Evolutionary conservation across 108 stramenopile species (phyloP).

Genomic region (Cyclotella distinguenda): DNA sequence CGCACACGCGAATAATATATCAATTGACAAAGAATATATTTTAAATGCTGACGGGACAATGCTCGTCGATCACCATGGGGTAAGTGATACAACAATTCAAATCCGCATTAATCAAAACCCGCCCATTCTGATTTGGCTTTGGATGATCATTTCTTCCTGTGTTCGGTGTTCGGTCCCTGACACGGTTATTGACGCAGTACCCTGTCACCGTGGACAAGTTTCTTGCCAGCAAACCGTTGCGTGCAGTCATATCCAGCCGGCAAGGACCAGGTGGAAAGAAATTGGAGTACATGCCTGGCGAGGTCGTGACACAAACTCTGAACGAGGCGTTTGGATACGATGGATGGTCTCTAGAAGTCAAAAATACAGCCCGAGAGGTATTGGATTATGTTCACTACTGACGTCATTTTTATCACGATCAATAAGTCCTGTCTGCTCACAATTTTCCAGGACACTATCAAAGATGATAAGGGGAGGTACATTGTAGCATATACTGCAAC

Average conservation of each 20-base stretch:
- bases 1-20: not conserved
- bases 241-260: conserved; percentile 60
- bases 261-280: conserved; percentile 77
- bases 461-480: conserved; percentile 54
- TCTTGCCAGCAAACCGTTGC: conserved; percentile 70
- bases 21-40: conserved; percentile 8
- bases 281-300: conserved; percentile 79
- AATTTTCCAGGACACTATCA: conserved; percentile 36
- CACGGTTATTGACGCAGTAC: conserved; percentile 14
- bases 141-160: too few relatives aligned
- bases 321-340: conserved; percentile 86
- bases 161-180: too few relatives aligned
- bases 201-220: conserved; percentile 64
- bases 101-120: too few relatives aligned
- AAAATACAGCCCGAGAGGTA: conserved; percentile 39
- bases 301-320: conserved; percentile 73
- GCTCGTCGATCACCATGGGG: conserved; percentile 24
- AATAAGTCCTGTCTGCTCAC: too few relatives aligned
- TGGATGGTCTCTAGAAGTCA: conserved; percentile 80
- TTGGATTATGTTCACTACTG: not conserved
- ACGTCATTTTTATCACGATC: too few relatives aligned
- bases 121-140: too few relatives aligned
- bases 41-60: conserved; percentile 25
- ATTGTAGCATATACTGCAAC: conserved; percentile 66
- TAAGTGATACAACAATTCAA: not conserved